A percentile compares a stretch with the other conserved stretches of the same genome.
These are phyloP conservation scores for Cyberlindnera bimundalis DNA, from an alignment of 805 yeast genomes.

Conservation along the genomic window DNA sequence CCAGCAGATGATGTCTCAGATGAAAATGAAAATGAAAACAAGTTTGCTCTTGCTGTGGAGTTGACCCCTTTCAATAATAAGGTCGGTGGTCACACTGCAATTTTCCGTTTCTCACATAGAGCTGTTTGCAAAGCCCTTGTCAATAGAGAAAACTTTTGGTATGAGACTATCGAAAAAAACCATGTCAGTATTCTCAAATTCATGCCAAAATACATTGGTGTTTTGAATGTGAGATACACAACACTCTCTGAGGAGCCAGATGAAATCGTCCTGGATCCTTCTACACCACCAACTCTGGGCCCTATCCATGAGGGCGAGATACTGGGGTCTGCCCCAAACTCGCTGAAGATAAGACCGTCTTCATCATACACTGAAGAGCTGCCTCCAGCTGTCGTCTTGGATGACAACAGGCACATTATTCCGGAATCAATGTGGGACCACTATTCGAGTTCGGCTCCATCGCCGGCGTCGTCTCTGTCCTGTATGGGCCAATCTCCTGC, in stretches of 20 bases:
- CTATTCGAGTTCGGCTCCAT: constrained; percentile 44
- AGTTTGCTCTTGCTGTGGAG: constrained; percentile 78
- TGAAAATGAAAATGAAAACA: constrained; percentile 29
- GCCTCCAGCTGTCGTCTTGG: constrained; percentile 81
- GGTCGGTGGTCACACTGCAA: constrained; percentile 98
- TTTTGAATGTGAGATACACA: constrained; percentile 78
- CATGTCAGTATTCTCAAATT: constrained; percentile 76
- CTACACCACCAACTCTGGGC: constrained; percentile 18
- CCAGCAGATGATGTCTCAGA: constrained; percentile 5
- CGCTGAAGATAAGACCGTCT: constrained; percentile 17
- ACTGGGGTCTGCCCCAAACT: constrained; percentile 14
- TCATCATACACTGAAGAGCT: constrained; percentile 28
- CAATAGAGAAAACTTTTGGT: constrained; percentile 87
- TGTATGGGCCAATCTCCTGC: constrained; percentile 31
- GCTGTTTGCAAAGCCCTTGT: constrained; percentile 94
- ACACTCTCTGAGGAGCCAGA: constrained; percentile 29
- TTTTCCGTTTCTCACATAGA: constrained; percentile 82
- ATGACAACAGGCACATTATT: constrained; percentile 88
- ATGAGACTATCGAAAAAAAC: constrained; percentile 77
- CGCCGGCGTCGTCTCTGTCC: constrained; percentile 39
- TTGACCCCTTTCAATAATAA: constrained; percentile 86
- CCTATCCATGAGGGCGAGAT: constrained; percentile 18
- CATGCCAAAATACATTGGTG: constrained; percentile 95
- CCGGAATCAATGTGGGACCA: constrained; percentile 75
- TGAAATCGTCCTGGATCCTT: constrained; percentile 13